Conservation (phyloP, 2,329 filamentous ascomycete species). For the Fusarium sp. region DNA sequence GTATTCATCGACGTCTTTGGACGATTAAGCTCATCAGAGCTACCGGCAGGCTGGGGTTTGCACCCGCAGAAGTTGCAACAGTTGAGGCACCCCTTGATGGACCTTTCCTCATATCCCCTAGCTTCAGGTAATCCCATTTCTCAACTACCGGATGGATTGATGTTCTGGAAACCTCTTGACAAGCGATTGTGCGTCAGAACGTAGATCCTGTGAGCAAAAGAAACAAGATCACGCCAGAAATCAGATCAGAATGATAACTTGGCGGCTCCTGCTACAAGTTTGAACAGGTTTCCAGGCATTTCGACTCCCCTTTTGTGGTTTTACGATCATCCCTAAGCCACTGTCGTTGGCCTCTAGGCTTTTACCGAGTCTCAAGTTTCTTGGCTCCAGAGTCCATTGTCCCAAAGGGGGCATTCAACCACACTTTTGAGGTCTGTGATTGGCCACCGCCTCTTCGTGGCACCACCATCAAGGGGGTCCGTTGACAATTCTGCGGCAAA, state of each 20-base stretch:
- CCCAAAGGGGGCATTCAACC: slow-evolving; percentile 41
- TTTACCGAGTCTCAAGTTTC: slow-evolving; percentile 32
- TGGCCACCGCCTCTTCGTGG: slow-evolving; percentile 34
- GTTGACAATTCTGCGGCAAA: slow-evolving; percentile 35
- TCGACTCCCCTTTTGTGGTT: slow-evolving; percentile 27
- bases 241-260: slow-evolving; percentile 18
- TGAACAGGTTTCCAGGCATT: background rate
- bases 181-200: slow-evolving; percentile 7
- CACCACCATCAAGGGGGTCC: slow-evolving; percentile 22
- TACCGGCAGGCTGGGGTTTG: slow-evolving; percentile 36
- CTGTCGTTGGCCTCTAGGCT: slow-evolving; percentile 21
- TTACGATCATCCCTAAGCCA: slow-evolving; percentile 23
- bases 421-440: slow-evolving; percentile 23
- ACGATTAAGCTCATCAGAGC: slow-evolving; percentile 40
- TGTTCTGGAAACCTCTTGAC: background rate
- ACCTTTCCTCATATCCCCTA: slow-evolving; percentile 41
- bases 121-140: slow-evolving; percentile 26
- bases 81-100: slow-evolving; percentile 20
- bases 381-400: slow-evolving; percentile 29
- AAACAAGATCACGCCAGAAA: slow-evolving; percentile 36
- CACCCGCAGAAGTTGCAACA: slow-evolving; percentile 31
- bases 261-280: slow-evolving; percentile 23
- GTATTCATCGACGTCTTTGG: slow-evolving; percentile 32
- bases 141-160: slow-evolving; percentile 15
- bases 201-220: slow-evolving; percentile 11